These are phyloP conservation scores for Inga leiocalycina DNA, from an alignment of 306 rosid genomes.

Conservation along the genomic window DNA sequence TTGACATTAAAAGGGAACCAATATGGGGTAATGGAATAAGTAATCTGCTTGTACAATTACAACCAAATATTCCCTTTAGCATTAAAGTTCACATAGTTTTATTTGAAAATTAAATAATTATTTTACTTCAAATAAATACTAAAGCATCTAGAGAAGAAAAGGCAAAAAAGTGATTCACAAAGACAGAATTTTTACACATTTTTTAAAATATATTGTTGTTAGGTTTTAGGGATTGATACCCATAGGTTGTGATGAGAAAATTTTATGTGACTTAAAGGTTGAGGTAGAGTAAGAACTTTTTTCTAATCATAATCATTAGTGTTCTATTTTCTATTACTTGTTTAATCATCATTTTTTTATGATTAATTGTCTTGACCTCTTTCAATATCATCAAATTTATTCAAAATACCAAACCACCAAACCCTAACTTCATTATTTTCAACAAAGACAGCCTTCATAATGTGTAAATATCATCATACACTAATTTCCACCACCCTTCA, in stretches of 20 bases:
- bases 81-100: slow-evolving; percentile 19
- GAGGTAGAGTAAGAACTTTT: background rate
- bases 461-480: background rate
- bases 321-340: background rate
- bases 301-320: slow-evolving; percentile 3
- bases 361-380: background rate
- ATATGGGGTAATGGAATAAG: slow-evolving; percentile 15
- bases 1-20: slow-evolving; percentile 30
- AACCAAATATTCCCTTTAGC: slow-evolving; percentile 35
- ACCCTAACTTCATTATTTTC: background rate
- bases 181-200: background rate
- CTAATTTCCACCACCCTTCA: background rate
- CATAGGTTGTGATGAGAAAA: background rate
- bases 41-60: slow-evolving; percentile 24
- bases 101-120: background rate
- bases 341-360: slow-evolving; percentile 1
- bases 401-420: background rate
- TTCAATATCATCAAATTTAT: background rate
- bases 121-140: background rate
- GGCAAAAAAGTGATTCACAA: background rate
- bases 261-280: background rate
- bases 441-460: background rate
- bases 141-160: background rate
- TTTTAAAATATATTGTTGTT: background rate
- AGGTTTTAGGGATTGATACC: background rate